phyloP scores from a whole-genome alignment of 768 basidiomycete genomes.

The Sarcodon aspratus region DNA sequence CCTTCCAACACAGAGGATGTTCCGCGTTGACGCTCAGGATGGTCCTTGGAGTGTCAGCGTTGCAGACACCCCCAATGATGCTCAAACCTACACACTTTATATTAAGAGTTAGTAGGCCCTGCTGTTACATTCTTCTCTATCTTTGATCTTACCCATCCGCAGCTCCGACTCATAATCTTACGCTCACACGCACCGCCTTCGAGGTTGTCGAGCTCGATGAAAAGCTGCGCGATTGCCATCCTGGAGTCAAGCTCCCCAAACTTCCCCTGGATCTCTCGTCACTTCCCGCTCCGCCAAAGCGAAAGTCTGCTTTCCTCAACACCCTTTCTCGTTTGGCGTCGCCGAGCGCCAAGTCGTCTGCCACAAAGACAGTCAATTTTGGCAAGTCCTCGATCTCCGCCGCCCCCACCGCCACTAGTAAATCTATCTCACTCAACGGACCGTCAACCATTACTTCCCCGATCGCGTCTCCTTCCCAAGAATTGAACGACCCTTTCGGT shows the following conservation, averaged over 20 bases:
- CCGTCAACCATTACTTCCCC: constrained; percentile 32
- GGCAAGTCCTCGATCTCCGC: constrained; percentile 2
- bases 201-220: constrained; percentile 77
- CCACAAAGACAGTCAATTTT: constrained; percentile 18
- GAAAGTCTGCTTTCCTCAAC: constrained; percentile 77
- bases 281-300: constrained; percentile 49
- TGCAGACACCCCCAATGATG: constrained; percentile 72
- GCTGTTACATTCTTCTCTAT: constrained; percentile 14
- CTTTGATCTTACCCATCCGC: constrained; percentile 7
- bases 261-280: constrained; percentile 49
- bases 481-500: constrained; percentile 52
- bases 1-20: constrained; percentile 25
- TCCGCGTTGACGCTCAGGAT: constrained; percentile 62
- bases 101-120: constrained; percentile 67
- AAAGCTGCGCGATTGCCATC: constrained; percentile 61
- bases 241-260: constrained; percentile 42
- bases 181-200: constrained; percentile 64
- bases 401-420: constrained; percentile 17
- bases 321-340: constrained; percentile 79
- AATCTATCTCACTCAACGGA: constrained; percentile 18
- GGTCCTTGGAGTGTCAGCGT: constrained; percentile 85
- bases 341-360: constrained; percentile 40
- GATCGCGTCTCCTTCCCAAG: constrained; percentile 37
- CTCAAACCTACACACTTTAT: constrained; percentile 69
- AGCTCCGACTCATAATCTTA: constrained; percentile 88